Evolutionary conservation across 1,139 yeast genomes (phyloP).

Genomic region (Magnusiomyces paraingens): DNA sequence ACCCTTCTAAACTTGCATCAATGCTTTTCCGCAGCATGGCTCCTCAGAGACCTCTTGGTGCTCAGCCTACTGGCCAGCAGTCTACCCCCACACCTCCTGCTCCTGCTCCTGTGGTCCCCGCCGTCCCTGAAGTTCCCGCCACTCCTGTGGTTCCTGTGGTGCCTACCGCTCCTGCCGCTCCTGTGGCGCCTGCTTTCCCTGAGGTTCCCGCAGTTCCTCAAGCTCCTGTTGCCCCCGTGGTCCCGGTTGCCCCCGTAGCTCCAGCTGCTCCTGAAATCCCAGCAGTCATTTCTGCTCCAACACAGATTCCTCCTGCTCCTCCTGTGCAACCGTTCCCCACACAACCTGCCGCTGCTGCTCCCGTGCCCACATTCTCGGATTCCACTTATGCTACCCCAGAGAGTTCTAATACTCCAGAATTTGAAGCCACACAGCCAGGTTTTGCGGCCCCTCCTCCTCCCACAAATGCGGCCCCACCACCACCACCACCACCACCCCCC

Average conservation of each 20-base stretch:
- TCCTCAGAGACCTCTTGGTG: slow-evolving; percentile 30
- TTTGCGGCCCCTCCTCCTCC: slow-evolving; percentile 9
- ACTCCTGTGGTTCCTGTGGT: slow-evolving; percentile 15
- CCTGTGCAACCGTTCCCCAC: slow-evolving; percentile 13
- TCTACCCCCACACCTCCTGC: slow-evolving; percentile 10
- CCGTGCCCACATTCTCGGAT: slow-evolving; percentile 6
- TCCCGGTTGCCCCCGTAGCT: slow-evolving; percentile 17
- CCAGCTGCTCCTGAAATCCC: slow-evolving; percentile 14
- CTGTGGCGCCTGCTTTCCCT: slow-evolving; percentile 8
- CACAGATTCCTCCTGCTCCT: slow-evolving; percentile 10
- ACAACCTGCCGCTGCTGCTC: slow-evolving; percentile 12
- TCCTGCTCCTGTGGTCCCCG: slow-evolving; percentile 19
- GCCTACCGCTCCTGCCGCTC: slow-evolving; percentile 2
- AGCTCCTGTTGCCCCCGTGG: slow-evolving; percentile 13
- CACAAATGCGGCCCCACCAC: slow-evolving; percentile 11
- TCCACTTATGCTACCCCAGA: slow-evolving; percentile 23
- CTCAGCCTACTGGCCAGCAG: slow-evolving; percentile 1
- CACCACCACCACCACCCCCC: slow-evolving; percentile 13
- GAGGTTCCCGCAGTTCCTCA: slow-evolving; percentile 19
- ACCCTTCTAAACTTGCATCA: slow-evolving; percentile 59
- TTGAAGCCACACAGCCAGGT: slow-evolving; percentile 12
- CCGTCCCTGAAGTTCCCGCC: slow-evolving; percentile 15
- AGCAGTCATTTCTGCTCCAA: slow-evolving; percentile 10
- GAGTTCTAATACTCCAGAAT: slow-evolving; percentile 24
- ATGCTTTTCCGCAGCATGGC: slow-evolving; percentile 59